Evolutionary conservation across 176 grass and related monocot genomes (phyloP), one percentile per base, ranked within the genome.

Genomic region (Juncus effusus): DNA sequence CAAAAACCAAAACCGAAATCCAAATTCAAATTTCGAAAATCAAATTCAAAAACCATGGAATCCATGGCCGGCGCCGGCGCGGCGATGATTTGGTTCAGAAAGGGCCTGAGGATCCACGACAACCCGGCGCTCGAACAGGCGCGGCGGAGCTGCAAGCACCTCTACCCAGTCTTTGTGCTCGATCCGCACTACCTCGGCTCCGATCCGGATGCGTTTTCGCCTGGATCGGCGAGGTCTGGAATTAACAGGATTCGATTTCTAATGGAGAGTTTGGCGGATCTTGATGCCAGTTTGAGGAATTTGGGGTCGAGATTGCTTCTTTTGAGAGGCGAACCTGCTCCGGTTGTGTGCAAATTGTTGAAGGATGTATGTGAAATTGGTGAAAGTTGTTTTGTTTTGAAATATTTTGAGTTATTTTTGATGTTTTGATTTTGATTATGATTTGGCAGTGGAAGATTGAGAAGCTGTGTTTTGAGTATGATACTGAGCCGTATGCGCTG

Each of bases 101-200:
- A 92, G 77, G 93, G 88, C 5, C 74, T 97, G 13, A 84, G 88
- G 12, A 75, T 97, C 50, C 88, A 97, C 75, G 93, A 97, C 80
- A 97, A 97, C 71, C 93, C 93, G 10, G 88, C 85, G 16, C 85
- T 92, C 7, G 85, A 97, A 35, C 72, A 59, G 6, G 88, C 85
- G 37, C 75, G 77, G 28, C 59, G 84, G 13, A 74, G 68, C 3
- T 53, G 76, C 44, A 65, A 38, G 7, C 72, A 79, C 69, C 80
- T 97, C 19, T 97, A 85, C 75, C 93, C 88, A 9, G 87, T 92
- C 40, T 97, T 97, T 67, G 93, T 97, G 56, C 85, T 97, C 50
- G 88, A 92, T 59, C 88, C 85, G 19, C 74, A 65, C 1, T 92
- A 97, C 76, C 85, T 97, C 19, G 70, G 68, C 42, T 85, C 88